Percentiles rank a stretch among this genome's conserved stretches.
Evolutionary conservation across 2,329 filamentous ascomycete genomes (phyloP).

Genomic region (Pyrenophora seminiperda): DNA sequence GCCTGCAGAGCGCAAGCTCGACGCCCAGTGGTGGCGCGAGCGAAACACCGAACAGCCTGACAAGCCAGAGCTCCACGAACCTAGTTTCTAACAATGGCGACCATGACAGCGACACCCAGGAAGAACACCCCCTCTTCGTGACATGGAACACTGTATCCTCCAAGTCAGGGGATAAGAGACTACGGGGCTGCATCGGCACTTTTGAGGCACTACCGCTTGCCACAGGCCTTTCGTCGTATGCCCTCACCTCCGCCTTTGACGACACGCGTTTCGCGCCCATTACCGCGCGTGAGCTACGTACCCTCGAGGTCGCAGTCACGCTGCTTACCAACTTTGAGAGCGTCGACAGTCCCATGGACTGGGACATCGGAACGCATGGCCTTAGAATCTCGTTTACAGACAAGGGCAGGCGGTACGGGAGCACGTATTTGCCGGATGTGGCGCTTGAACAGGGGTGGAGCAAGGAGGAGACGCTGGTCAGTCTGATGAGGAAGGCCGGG

Average conservation of each 20-base stretch:
- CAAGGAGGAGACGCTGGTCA: slow-evolving; percentile 87
- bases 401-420: slow-evolving; percentile 73
- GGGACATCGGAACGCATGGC: slow-evolving; percentile 85
- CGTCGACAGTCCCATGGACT: slow-evolving; percentile 75
- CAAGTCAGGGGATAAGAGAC: slow-evolving; percentile 62
- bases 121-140: slow-evolving; percentile 78
- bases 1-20: slow-evolving; percentile 56
- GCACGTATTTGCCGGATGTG: slow-evolving; percentile 92
- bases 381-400: slow-evolving; percentile 84
- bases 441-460: slow-evolving; percentile 92
- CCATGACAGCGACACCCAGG: slow-evolving; percentile 22
- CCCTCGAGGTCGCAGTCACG: slow-evolving; percentile 63
- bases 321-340: slow-evolving; percentile 86
- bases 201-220: slow-evolving; percentile 13
- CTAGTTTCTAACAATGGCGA: slow-evolving; percentile 45
- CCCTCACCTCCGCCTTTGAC: slow-evolving; percentile 57
- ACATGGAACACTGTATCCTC: slow-evolving; percentile 82
- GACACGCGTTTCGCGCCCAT: slow-evolving; percentile 67
- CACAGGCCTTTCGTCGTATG: slow-evolving; percentile 13
- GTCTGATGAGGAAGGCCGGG: slow-evolving; percentile 91
- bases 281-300: slow-evolving; percentile 46
- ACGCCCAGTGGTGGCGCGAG: slow-evolving; percentile 50
- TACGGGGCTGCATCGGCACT: slow-evolving; percentile 95
- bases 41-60: slow-evolving; percentile 47
- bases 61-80: slow-evolving; percentile 43